Evolutionary conservation across 192 early-diverging fungal species (phyloP), one percentile per base, ranked within the genome.

Genomic region (Mortierella antarctica): DNA sequence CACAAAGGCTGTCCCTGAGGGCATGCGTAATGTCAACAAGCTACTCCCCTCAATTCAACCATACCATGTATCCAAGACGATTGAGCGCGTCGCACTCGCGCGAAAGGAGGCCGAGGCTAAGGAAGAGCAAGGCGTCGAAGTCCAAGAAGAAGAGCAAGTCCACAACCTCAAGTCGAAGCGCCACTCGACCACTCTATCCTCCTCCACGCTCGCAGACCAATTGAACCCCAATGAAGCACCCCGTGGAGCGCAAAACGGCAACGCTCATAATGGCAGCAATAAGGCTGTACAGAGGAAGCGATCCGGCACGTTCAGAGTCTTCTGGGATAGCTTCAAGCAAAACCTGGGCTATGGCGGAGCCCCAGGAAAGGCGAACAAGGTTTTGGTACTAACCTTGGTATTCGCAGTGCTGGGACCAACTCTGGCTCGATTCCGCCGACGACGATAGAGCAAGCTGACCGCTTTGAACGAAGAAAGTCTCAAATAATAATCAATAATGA

Each of bases 1-100:
- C 11, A 80, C 77, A 10, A 80, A 80, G 60, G 69, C 77, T 45
- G 70, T 80, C 2, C 77, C 77, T 45, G 70, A 67, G 6, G 77
- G 77, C 0, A 80, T 80, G 8, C 69, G 70, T 6, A 80, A 80
- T 9, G 60, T 80, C 50, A 80, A 80, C 70, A 72, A 58, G 10
- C 46, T 71, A 2, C 40, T 80, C n/a, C 77, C 59, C 5, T 45
- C 44, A 0, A 52, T 71, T 7, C 5, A 10, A 5, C 65, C 70
- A 5, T 80, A 80, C 31, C 17, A 21, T 0, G 51, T 56, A 31
- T 72, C 70, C 52, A 80, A 80, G 45, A 44, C 62, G 1, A 10
- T 80, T 7, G 44, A 65, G 17, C 42, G 8, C 18, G 64, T 63
- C 18, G 39, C 42, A 7, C 18, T 7, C 2, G 65, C 9, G 14